Conservation (phyloP, 495 filamentous ascomycete genomes). For the Chaetomium fimeti region DNA sequence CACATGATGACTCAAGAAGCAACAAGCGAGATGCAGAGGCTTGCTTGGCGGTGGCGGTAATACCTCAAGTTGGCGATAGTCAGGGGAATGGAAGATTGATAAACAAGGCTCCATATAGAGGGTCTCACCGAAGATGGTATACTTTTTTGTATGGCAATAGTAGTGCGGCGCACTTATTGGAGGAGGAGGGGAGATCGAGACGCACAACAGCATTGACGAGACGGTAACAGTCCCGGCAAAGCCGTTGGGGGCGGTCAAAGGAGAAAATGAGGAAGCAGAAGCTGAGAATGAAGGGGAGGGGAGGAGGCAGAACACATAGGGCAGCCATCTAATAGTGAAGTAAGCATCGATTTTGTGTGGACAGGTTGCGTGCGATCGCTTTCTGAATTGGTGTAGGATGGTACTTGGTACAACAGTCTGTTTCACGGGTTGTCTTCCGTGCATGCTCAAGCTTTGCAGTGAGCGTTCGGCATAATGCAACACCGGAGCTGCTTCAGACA, state of each 20-base stretch:
- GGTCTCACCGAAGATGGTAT: conserved; percentile 13
- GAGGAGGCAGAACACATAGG: conserved; percentile 11
- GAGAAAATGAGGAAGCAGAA: conserved; percentile 1
- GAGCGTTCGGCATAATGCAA: not conserved
- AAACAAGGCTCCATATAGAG: conserved; percentile 2
- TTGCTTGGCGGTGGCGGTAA: not conserved
- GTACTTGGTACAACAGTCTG: not conserved
- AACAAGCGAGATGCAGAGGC: not conserved
- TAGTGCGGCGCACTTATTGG: conserved; percentile 7
- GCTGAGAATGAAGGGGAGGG: not conserved
- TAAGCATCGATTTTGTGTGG: conserved; percentile 8
- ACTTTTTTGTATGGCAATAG: conserved; percentile 15
- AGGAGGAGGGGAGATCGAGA: not conserved
- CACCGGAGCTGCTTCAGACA: conserved; percentile 5
- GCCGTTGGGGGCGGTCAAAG: not conserved
- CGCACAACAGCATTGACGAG: not conserved
- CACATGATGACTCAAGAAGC: not conserved
- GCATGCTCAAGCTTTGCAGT: not conserved
- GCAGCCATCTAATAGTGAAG: conserved; percentile 22
- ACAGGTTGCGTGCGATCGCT: not conserved
- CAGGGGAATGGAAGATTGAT: conserved; percentile 13
- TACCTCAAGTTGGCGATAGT: not conserved
- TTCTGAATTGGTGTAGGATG: not conserved
- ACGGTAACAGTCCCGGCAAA: conserved; percentile 4
- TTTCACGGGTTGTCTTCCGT: conserved; percentile 1